phyloP scores from a whole-genome alignment of 352 stramenopile species.

The Pythium diclinum region DNA sequence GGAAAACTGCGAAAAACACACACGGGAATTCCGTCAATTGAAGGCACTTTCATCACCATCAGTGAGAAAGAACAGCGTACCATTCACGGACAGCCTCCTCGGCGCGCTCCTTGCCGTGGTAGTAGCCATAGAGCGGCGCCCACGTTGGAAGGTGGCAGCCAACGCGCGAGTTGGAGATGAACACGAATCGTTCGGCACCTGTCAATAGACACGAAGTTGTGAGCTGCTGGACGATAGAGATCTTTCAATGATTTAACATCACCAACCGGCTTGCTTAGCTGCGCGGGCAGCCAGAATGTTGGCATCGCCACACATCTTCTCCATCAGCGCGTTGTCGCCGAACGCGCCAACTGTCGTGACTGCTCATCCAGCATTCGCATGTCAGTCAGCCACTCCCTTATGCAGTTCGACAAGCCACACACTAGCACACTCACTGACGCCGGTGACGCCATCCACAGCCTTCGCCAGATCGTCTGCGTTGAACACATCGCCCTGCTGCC shows the following conservation, averaged over 20 bases:
- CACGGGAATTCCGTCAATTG: background rate
- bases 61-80: conserved; percentile 26
- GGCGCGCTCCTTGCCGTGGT: conserved; percentile 86
- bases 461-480: conserved; percentile 56
- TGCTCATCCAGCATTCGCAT: conserved; percentile 13
- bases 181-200: conserved; percentile 81
- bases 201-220: background rate
- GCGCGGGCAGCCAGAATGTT: conserved; percentile 76
- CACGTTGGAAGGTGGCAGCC: conserved; percentile 67
- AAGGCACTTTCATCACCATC: background rate
- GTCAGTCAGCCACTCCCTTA: background rate
- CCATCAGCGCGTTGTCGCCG: conserved; percentile 86
- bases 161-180: conserved; percentile 91
- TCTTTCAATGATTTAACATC: background rate
- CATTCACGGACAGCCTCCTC: conserved; percentile 67
- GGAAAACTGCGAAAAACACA: conserved; percentile 47
- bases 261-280: conserved; percentile 57
- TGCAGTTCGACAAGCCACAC: background rate
- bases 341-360: conserved; percentile 89
- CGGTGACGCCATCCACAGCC: conserved; percentile 70
- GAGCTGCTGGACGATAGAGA: background rate
- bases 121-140: conserved; percentile 86
- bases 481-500: conserved; percentile 84
- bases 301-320: conserved; percentile 86
- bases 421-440: conserved; percentile 57